phyloP scores from a whole-genome alignment of 2,329 filamentous ascomycete genomes.

The Cryphonectria nitschkei region DNA sequence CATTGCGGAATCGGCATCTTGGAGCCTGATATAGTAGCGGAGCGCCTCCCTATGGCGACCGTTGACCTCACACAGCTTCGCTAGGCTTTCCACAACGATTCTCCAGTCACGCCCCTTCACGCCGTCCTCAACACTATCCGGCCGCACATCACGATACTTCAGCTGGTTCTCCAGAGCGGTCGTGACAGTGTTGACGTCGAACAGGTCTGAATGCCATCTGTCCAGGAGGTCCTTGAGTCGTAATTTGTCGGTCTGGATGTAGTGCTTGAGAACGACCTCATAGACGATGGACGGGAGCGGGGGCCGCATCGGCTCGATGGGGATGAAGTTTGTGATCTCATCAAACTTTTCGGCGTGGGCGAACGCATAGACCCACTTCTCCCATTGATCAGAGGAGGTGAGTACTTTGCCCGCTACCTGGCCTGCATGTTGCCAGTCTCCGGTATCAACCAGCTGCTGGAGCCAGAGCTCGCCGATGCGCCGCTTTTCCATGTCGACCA shows the following conservation, averaged over 20 bases:
- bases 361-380: conserved; percentile 95
- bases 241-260: conserved; percentile 76
- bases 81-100: conserved; percentile 84
- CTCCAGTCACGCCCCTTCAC: conserved; percentile 81
- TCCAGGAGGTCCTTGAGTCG: conserved; percentile 80
- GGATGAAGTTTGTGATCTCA: conserved; percentile 85
- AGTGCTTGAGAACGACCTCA: conserved; percentile 86
- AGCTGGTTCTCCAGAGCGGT: conserved; percentile 82
- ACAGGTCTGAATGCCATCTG: conserved; percentile 82
- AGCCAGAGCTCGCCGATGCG: conserved; percentile 94
- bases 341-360: conserved; percentile 84
- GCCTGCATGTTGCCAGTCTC: conserved; percentile 78
- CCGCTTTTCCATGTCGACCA: conserved; percentile 83
- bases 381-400: conserved; percentile 79
- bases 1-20: conserved; percentile 91
- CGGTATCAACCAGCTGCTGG: conserved; percentile 75
- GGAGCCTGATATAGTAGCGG: conserved; percentile 84
- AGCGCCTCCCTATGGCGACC: conserved; percentile 83
- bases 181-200: conserved; percentile 76
- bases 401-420: conserved; percentile 82
- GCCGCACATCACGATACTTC: conserved; percentile 71
- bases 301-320: conserved; percentile 74
- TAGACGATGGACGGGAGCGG: conserved; percentile 82
- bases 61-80: conserved; percentile 80
- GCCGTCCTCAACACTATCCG: conserved; percentile 76